phyloP scores from a whole-genome alignment of 1,139 yeast genomes.

The Magnusiomyces tetraspermus region DNA sequence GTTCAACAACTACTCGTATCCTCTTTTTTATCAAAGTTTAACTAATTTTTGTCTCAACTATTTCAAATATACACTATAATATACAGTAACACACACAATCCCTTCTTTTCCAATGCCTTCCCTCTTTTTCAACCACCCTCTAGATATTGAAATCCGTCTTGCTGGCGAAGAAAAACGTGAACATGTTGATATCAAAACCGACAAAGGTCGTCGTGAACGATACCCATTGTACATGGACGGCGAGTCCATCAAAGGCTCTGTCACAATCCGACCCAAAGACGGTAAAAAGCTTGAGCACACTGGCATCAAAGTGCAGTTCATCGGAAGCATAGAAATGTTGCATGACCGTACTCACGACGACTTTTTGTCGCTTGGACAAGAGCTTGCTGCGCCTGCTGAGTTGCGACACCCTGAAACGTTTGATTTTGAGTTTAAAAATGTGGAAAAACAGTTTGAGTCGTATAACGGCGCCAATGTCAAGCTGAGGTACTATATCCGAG shows the following conservation, averaged over 20 bases:
- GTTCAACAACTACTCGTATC: too few relatives aligned
- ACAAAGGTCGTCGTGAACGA: constrained; percentile 55
- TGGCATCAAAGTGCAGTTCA: constrained; percentile 79
- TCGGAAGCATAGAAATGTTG: constrained; percentile 59
- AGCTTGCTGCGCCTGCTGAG: constrained; percentile 84
- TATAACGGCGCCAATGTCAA: constrained; percentile 81
- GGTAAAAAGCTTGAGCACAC: constrained; percentile 82
- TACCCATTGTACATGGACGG: constrained; percentile 85
- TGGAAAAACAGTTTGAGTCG: constrained; percentile 89
- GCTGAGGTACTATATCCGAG: constrained; percentile 72
- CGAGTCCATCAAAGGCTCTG: constrained; percentile 78
- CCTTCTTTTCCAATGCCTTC: too few relatives aligned
- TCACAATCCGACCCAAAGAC: constrained; percentile 79
- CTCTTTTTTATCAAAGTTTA: too few relatives aligned
- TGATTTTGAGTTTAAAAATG: constrained; percentile 81
- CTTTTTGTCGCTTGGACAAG: constrained; percentile 81
- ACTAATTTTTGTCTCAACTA: too few relatives aligned
- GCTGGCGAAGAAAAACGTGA: constrained; percentile 75
- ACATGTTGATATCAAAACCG: constrained; percentile 54
- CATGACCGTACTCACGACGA: constrained; percentile 44
- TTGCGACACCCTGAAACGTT: constrained; percentile 76
- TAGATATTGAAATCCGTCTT: constrained; percentile 82
- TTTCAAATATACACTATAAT: too few relatives aligned
- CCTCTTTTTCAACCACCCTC: constrained; percentile 79
- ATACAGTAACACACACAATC: too few relatives aligned